phyloP scores from a whole-genome alignment of 768 basidiomycete species.

The Royoungia palumana region DNA sequence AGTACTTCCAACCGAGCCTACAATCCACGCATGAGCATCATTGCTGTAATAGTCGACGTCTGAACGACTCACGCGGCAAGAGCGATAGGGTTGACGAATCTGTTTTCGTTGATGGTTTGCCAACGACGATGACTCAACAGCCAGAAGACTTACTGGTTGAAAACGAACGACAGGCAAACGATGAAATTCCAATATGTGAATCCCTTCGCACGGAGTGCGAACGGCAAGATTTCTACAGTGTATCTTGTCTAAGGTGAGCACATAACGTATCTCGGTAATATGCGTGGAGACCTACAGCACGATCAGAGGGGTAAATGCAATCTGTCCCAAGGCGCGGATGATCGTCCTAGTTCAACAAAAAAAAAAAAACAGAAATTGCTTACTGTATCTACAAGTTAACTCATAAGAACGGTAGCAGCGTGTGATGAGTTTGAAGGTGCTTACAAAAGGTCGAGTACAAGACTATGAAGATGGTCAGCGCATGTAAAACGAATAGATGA shows the following conservation, averaged over 20 bases:
- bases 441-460: conserved; percentile 37
- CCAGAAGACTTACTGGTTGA: conserved; percentile 35
- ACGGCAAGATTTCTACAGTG: conserved; percentile 41
- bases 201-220: conserved; percentile 38
- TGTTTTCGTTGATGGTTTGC: conserved; percentile 20
- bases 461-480: conserved; percentile 20
- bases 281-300: conserved; percentile 18
- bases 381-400: conserved; percentile 27
- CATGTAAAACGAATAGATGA: neutral
- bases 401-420: neutral
- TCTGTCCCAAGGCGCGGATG: conserved; percentile 5
- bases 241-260: conserved; percentile 19
- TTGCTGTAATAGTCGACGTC: no score
- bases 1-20: conserved; percentile 17
- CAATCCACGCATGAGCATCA: no score
- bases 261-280: neutral
- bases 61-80: conserved; percentile 16
- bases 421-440: neutral
- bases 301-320: conserved; percentile 40
- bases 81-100: conserved; percentile 36
- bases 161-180: conserved; percentile 26
- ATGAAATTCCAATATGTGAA: conserved; percentile 35
- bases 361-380: neutral
- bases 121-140: neutral
- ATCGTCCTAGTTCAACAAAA: neutral